These are phyloP conservation scores for Conidiobolus incongruus DNA, from an alignment of 371 early-diverging fungal genomes.

Conservation along the genomic window DNA sequence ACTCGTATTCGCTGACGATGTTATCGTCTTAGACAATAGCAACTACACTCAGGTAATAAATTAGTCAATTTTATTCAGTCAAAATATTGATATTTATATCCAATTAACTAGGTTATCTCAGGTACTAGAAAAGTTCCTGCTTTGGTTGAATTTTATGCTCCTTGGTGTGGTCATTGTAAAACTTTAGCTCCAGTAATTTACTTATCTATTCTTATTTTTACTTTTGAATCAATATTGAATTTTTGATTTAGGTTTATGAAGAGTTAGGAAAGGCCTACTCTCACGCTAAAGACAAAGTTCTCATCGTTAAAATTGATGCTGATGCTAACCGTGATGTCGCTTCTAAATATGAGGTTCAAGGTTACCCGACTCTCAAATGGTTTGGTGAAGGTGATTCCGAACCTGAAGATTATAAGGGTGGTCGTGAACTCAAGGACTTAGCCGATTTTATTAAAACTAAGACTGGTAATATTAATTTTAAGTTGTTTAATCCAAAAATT, in stretches of 20 bases:
- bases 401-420: conserved; percentile 58
- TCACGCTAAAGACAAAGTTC: conserved; percentile 36
- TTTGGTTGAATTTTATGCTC: conserved; percentile 77
- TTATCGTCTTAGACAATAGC: too few relatives aligned
- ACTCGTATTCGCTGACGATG: too few relatives aligned
- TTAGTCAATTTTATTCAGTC: too few relatives aligned
- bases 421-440: conserved; percentile 60
- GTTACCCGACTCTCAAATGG: conserved; percentile 88
- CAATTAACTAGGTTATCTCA: too few relatives aligned
- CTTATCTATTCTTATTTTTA: too few relatives aligned
- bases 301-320: conserved; percentile 82
- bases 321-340: conserved; percentile 63
- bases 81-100: too few relatives aligned
- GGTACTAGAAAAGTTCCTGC: too few relatives aligned
- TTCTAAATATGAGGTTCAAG: conserved; percentile 36
- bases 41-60: too few relatives aligned
- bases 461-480: conserved; percentile 24
- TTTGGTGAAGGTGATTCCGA: conserved; percentile 49
- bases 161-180: too few relatives aligned
- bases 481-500: background rate
- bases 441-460: conserved; percentile 49
- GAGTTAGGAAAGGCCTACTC: conserved; percentile 53
- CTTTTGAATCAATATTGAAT: too few relatives aligned
- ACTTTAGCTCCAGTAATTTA: too few relatives aligned
- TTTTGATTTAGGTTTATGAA: conserved; percentile 43